These are phyloP conservation scores for Myxozyma melibiosi DNA, from an alignment of 805 yeast species.

Conservation along the genomic window DNA sequence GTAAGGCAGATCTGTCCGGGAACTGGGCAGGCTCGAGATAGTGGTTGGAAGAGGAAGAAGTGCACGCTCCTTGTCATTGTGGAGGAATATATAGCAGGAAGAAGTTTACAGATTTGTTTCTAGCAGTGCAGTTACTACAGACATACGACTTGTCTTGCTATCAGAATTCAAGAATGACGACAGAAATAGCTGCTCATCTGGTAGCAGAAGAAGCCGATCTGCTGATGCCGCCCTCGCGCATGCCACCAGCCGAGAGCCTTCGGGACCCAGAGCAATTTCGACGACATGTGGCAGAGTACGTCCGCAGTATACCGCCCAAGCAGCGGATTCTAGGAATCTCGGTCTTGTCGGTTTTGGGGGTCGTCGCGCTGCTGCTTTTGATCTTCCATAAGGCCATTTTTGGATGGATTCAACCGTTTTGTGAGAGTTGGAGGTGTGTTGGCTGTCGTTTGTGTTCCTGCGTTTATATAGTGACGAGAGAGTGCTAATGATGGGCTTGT, in stretches of 20 bases:
- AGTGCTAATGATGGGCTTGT: not conserved
- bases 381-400: slow-evolving; percentile 44
- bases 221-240: slow-evolving; percentile 19
- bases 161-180: not conserved
- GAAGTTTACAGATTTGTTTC: too few relatives aligned
- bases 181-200: slow-evolving; percentile 10
- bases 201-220: slow-evolving; percentile 30
- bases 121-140: not conserved
- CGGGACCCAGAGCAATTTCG: slow-evolving; percentile 13
- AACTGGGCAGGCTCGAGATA: too few relatives aligned
- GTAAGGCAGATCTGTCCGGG: too few relatives aligned
- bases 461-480: not conserved
- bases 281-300: slow-evolving; percentile 15
- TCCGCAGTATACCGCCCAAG: slow-evolving; percentile 13
- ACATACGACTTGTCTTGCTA: not conserved
- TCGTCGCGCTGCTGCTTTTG: slow-evolving; percentile 34
- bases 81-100: too few relatives aligned
- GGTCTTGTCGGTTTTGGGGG: slow-evolving; percentile 11
- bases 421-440: slow-evolving; percentile 38
- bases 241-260: slow-evolving; percentile 3
- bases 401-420: slow-evolving; percentile 39
- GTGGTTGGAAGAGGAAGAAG: too few relatives aligned
- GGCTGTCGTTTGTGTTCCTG: not conserved
- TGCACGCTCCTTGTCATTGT: too few relatives aligned
- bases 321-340: slow-evolving; percentile 25